These are phyloP conservation scores for Erodium texanum DNA, from an alignment of 441 rosid species.

Conservation along the genomic window DNA sequence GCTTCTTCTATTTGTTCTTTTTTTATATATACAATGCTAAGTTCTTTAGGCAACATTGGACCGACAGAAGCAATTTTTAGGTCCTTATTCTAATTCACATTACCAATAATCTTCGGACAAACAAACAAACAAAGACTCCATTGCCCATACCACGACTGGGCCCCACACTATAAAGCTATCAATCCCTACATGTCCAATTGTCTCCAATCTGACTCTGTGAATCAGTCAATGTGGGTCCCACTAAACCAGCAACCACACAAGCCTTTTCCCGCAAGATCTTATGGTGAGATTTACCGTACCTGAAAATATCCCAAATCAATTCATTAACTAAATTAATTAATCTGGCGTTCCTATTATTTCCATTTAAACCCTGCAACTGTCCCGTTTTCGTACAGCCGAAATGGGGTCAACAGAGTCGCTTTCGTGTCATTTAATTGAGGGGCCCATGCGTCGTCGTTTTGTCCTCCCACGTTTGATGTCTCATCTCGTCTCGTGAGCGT, in stretches of 20 bases:
- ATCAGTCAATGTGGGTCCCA: constrained; percentile 2
- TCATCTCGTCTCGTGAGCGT: too few relatives aligned
- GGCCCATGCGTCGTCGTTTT: constrained; percentile 1
- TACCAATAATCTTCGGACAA: neutral
- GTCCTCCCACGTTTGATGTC: neutral
- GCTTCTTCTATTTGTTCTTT: neutral
- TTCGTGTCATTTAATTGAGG: neutral
- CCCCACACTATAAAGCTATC: constrained; percentile 1
- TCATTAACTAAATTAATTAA: neutral
- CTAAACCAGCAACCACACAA: neutral
- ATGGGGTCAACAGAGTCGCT: constrained; percentile 3
- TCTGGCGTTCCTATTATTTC: neutral
- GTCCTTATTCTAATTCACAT: neutral
- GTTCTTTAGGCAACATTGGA: neutral
- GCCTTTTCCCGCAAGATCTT: neutral
- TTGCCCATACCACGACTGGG: too few relatives aligned
- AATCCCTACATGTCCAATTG: neutral
- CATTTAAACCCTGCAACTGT: constrained; percentile 1
- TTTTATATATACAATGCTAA: neutral
- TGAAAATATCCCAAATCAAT: neutral
- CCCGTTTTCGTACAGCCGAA: neutral
- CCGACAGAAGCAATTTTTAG: constrained; percentile 3
- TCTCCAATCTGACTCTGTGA: neutral
- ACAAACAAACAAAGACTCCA: neutral
- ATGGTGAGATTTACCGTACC: neutral